Percentiles rank a stretch among this genome's conserved stretches.
Evolutionary conservation across 2,329 filamentous ascomycete genomes (phyloP).

Genomic region (Sporothrix pseudoabietina): DNA sequence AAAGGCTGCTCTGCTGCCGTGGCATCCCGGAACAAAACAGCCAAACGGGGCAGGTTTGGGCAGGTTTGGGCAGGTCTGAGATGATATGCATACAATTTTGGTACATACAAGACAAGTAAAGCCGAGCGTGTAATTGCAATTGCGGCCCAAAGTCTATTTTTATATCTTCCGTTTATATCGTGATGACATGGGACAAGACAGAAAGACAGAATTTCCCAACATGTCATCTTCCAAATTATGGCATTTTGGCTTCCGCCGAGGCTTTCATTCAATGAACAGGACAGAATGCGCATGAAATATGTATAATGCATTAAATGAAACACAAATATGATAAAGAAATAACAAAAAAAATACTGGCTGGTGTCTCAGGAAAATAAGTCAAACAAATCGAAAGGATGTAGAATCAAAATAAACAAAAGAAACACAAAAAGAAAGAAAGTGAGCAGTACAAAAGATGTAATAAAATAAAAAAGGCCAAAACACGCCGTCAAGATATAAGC

Average conservation of each 20-base stretch:
- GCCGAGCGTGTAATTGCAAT: not conserved
- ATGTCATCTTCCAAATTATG: not conserved
- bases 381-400: not conserved
- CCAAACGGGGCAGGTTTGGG: not conserved
- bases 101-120: not conserved
- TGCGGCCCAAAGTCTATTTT: slow-evolving; percentile 1
- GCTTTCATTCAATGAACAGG: not conserved
- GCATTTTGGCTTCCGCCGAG: not conserved
- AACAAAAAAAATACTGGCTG: not conserved
- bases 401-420: not conserved
- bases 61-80: not conserved
- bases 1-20: not conserved
- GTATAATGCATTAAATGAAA: not conserved
- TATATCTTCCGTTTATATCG: not conserved
- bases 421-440: not conserved
- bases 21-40: not conserved
- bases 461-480: not conserved
- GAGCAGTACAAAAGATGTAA: not conserved
- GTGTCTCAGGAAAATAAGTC: not conserved
- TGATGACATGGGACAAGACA: slow-evolving; percentile 19
- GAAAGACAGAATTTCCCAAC: not conserved
- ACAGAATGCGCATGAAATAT: too few species aligned
- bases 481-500: not conserved
- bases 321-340: not conserved
- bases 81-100: not conserved